Percentiles rank a stretch among this genome's conserved stretches.
phyloP scores from a whole-genome alignment of 495 filamentous ascomycete genomes.

The Glarea lozoyensis region DNA sequence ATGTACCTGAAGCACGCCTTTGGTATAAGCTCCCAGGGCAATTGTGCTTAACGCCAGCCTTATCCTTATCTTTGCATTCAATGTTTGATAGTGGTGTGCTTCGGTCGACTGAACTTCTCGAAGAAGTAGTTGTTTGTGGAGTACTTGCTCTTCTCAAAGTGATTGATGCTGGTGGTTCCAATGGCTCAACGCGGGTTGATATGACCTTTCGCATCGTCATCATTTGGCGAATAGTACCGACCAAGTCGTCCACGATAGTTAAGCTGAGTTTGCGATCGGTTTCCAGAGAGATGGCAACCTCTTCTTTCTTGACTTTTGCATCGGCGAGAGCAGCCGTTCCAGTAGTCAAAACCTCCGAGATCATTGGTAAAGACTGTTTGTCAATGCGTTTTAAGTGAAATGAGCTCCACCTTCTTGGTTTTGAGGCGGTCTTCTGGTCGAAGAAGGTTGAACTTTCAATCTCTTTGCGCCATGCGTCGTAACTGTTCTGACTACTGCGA shows the following conservation, averaged over 20 bases:
- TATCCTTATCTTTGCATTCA: background rate
- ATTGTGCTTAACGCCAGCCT: background rate
- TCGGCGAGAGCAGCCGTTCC: background rate
- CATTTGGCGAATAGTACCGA: constrained; percentile 10
- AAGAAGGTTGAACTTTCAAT: background rate
- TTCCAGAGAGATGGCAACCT: constrained; percentile 4
- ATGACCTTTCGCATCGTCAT: constrained; percentile 9
- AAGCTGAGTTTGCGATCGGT: no score
- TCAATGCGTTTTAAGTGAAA: no score
- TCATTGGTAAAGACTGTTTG: constrained; percentile 3
- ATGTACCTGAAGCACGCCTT: constrained; percentile 1
- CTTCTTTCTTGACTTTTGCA: background rate
- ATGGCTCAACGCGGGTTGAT: no score
- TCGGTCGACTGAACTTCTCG: background rate
- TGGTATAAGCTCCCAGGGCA: background rate
- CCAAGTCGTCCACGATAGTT: constrained; percentile 10
- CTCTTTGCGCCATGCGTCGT: background rate
- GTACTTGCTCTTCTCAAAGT: constrained; percentile 14
- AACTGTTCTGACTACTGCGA: background rate
- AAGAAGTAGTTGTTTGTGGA: background rate
- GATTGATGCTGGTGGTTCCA: constrained; percentile 10
- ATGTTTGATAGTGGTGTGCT: no score
- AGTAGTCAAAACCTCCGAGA: background rate
- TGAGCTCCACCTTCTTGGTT: constrained; percentile 17
- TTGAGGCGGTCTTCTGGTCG: background rate